A percentile compares a stretch with the other conserved stretches of the same genome.
These are phyloP conservation scores for Hymenoscyphus fraxineus DNA, from an alignment of 2,329 filamentous ascomycete species.

Conservation along the genomic window DNA sequence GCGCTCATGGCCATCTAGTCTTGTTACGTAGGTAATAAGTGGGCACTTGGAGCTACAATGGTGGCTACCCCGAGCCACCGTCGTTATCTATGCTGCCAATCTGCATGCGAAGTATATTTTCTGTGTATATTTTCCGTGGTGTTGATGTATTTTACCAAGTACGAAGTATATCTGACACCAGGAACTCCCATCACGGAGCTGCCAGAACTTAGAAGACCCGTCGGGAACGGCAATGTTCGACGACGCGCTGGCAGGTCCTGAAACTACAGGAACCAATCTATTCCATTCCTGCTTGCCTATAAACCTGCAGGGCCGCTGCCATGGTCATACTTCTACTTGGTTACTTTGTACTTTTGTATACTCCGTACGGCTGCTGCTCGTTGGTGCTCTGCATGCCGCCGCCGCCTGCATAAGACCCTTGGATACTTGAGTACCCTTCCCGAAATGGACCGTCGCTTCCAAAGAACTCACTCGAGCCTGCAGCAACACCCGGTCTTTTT, in stretches of 20 bases:
- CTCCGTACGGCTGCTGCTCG: no score
- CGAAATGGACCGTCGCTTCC: slow-evolving; percentile 2
- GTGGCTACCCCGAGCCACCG: no score
- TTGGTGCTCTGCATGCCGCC: slow-evolving; percentile 4
- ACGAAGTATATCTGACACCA: not conserved
- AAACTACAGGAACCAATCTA: slow-evolving; percentile 1
- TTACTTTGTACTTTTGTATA: not conserved
- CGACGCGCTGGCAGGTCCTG: slow-evolving; percentile 5
- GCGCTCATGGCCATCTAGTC: no score
- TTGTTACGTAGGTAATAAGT: no score
- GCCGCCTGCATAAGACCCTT: slow-evolving; percentile 2
- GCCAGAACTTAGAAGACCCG: not conserved
- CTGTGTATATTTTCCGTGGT: no score
- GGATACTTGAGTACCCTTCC: not conserved
- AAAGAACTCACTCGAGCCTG: not conserved
- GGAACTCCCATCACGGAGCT: not conserved
- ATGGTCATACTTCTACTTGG: not conserved
- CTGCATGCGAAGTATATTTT: no score
- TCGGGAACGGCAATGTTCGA: not conserved
- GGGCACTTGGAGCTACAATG: no score
- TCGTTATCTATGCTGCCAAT: no score
- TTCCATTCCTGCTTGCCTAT: slow-evolving; percentile 5
- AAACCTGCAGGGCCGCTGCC: not conserved
- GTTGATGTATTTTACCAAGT: not conserved
- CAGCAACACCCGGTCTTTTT: not conserved